Base-by-base conservation (phyloP, 495 filamentous ascomycete species). In the Penicillium paxilli region DNA sequence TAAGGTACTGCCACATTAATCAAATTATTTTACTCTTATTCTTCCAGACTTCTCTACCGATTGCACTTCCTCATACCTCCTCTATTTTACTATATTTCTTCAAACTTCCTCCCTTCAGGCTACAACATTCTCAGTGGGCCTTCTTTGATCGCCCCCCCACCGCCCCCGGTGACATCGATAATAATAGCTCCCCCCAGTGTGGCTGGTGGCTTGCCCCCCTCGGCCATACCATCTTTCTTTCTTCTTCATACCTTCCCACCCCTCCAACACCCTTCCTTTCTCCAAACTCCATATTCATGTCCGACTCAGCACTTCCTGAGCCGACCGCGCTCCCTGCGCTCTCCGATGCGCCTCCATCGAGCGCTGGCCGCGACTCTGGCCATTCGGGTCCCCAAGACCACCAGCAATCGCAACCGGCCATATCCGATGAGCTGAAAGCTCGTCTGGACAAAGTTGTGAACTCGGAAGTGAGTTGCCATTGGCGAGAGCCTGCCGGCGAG, bases 391-490 rank as follows among this genome's bases (percentile, higher is more conserved):
- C 54, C 17, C 38, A 54, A 38, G 68, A 73, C 41, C 47, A 73
- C 37, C 47, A 59, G 11, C 35, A 20, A 38, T 16, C 35, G n/a
- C 35, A 38, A 53, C 61, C 55, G 20, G 51, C 59, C 46, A 59
- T 73, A 24, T 65, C 72, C 42, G 71, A 74, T 38, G 74, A 76
- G 57, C 37, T 74, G 47, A 75, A 74, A 49, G 66, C 67, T 59
- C 72, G 72, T 33, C 68, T 87, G 44, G 82, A 88, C 9, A 83
- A 81, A 47, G 80, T 90, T 21, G 70, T 89, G 25, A 79, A 86
- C 59, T 90, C 87, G 42, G 87, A 90, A 71, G 84, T 85, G 62
- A 58, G 45, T 38, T 14, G 19, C 16, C 51, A 47, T 10, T 42
- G 8, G 40, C 40, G 8, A 40, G 2, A 20, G n/a, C n/a, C n/a